Base-by-base conservation (phyloP, 2,329 filamentous ascomycete genomes). In the Talaromyces islandicus region DNA sequence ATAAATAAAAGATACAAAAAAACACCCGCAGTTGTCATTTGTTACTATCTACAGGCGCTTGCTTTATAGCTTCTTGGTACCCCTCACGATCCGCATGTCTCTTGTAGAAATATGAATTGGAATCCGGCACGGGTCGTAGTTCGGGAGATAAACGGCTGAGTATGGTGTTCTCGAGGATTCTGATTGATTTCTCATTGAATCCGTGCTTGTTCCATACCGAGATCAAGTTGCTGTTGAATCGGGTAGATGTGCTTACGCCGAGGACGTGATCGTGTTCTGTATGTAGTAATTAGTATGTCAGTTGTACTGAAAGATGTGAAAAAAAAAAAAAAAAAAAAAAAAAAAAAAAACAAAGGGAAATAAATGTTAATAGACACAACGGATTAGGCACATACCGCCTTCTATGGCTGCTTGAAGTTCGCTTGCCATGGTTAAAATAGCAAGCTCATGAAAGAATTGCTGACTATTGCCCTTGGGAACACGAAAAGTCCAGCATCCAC, bases 141-240 rank as follows among this genome's bases (percentile, higher is more conserved):
- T 94, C 89, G 1, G 82, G 77, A 6, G 88, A 88, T 30, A 97
- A 79, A 65, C 90, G 85, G 56, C 87, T 83, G 54, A 96, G 79
- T 57, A 96, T 87, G 54, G 85, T 88, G 63, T 85, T 78, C 54
- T 92, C 81, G 62, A 97, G 82, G 64, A 81, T 84, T 71, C 93
- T 86, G 66, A 94, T 84, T 6, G 91, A 94, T 66, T 84, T 86
- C 70, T 90, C 82, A 75, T 94, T 92, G 62, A 86, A 87, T 24
- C 88, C 87, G 70, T 96, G 89, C 64, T 94, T 90, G 78, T 96
- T 94, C 93, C 93, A 97, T 70, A 97, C 85, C 67, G 90, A 89
- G 72, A 97, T 88, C 64, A 96, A 85, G 72, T 93, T 88, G 30
- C 88, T 89, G 77, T 92, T 96, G 82, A 94, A 95, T 68, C 92